phyloP scores from a whole-genome alignment of 2,329 filamentous ascomycete species.

The Monilinia fructicola region DNA sequence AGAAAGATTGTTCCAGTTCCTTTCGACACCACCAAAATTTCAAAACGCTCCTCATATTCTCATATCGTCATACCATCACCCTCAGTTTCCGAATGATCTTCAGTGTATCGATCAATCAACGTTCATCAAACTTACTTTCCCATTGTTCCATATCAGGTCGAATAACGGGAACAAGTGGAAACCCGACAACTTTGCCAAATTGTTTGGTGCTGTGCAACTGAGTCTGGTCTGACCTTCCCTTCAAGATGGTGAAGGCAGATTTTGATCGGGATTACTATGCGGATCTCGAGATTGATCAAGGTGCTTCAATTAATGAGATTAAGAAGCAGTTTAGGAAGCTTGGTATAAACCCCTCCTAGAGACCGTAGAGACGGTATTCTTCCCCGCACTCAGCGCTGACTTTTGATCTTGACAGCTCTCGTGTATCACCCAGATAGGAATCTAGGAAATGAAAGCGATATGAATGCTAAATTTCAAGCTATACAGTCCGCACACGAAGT shows the following conservation, averaged over 20 bases:
- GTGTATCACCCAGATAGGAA: constrained; percentile 72
- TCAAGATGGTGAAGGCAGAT: constrained; percentile 41
- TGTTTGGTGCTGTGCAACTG: constrained; percentile 4
- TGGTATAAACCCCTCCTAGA: constrained; percentile 44
- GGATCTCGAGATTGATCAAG: constrained; percentile 60
- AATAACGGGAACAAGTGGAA: not conserved
- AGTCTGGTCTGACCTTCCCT: constrained; percentile 7
- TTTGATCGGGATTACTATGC: constrained; percentile 61
- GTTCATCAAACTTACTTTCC: not conserved
- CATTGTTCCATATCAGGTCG: constrained; percentile 12
- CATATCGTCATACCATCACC: constrained; percentile 12
- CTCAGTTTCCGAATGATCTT: constrained; percentile 17
- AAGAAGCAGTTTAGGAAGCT: constrained; percentile 70
- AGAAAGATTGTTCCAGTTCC: constrained; percentile 13
- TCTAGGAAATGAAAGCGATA: constrained; percentile 64
- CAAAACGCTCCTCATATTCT: not conserved
- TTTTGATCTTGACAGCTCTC: constrained; percentile 48
- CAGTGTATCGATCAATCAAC: constrained; percentile 8
- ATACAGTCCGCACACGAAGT: constrained; percentile 71
- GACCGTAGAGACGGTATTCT: not conserved
- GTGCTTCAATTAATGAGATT: constrained; percentile 61
- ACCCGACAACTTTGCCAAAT: constrained; percentile 1
- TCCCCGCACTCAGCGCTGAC: constrained; percentile 15
- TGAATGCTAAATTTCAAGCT: constrained; percentile 66
- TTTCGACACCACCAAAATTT: constrained; percentile 1